A percentile compares a stretch with the other conserved stretches of the same genome.
These are phyloP conservation scores for Saccharomycopsis hybrid DNA, from an alignment of 1,139 yeast species.

Conservation along the genomic window DNA sequence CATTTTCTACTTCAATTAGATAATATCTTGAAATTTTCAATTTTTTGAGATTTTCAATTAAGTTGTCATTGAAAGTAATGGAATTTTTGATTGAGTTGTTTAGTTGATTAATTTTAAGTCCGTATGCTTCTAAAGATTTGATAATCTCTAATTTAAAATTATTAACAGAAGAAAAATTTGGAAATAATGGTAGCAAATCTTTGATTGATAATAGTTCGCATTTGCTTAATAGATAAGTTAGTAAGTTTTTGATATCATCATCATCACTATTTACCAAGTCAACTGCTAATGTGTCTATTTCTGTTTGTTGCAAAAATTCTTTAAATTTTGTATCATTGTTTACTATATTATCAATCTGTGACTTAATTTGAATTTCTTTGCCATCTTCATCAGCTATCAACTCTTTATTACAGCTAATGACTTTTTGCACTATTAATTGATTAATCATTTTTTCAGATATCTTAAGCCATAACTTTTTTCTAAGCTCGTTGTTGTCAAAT, in stretches of 20 bases:
- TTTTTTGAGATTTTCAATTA: constrained; percentile 15
- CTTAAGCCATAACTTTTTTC: constrained; percentile 70
- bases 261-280: constrained; percentile 23
- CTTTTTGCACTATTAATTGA: constrained; percentile 24
- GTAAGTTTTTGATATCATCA: constrained; percentile 28
- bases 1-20: constrained; percentile 16
- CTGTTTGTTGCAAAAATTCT: constrained; percentile 9
- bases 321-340: constrained; percentile 1
- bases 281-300: constrained; percentile 8
- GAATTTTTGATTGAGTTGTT: constrained; percentile 77
- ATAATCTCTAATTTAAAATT: constrained; percentile 81
- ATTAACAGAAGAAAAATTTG: constrained; percentile 76
- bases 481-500: constrained; percentile 34
- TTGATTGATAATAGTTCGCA: constrained; percentile 64
- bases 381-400: no score
- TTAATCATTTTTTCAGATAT: constrained; percentile 55
- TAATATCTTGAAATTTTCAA: constrained; percentile 16
- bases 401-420: no score
- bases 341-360: constrained; percentile 25
- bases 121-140: constrained; percentile 66
- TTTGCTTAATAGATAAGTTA: constrained; percentile 40
- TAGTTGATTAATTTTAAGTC: constrained; percentile 53
- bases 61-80: constrained; percentile 29
- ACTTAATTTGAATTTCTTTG: constrained; percentile 22
- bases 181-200: constrained; percentile 78